Conservation (phyloP, 1,284 basidiomycete species). For the Mycosarcoma maydis region DNA sequence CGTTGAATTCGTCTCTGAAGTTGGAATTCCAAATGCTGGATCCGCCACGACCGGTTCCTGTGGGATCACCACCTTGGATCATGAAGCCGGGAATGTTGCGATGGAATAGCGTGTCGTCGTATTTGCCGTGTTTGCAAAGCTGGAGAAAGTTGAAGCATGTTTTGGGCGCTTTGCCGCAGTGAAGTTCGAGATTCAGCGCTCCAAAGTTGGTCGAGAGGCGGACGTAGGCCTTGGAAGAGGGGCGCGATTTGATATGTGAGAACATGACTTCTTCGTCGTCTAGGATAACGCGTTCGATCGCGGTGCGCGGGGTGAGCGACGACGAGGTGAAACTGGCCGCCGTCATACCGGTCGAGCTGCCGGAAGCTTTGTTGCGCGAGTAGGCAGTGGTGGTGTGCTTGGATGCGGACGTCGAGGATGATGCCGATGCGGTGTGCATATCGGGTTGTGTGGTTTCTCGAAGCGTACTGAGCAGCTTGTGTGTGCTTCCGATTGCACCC, state of each 20-base stretch:
- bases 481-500: constrained; percentile 62
- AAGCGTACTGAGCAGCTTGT: constrained; percentile 47
- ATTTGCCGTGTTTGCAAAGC: constrained; percentile 76
- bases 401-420: not conserved
- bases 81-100: constrained; percentile 96
- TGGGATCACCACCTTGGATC: constrained; percentile 96
- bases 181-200: constrained; percentile 88
- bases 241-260: constrained; percentile 71
- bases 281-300: constrained; percentile 81
- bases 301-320: constrained; percentile 81
- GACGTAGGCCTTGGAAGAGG: constrained; percentile 51
- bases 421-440: not conserved
- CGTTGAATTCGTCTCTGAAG: constrained; percentile 89
- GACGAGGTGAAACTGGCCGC: constrained; percentile 95
- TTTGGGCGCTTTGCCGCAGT: constrained; percentile 89
- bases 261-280: constrained; percentile 90
- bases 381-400: constrained; percentile 15
- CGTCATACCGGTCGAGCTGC: constrained; percentile 86
- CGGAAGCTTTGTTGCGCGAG: constrained; percentile 72
- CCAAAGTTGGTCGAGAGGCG: constrained; percentile 90
- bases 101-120: constrained; percentile 87
- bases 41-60: constrained; percentile 92
- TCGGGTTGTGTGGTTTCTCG: constrained; percentile 5
- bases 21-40: constrained; percentile 93
- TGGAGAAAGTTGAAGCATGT: constrained; percentile 96